Evolutionary conservation across 2,329 filamentous ascomycete species (phyloP).

Genomic region (Lecanicillium sp.): DNA sequence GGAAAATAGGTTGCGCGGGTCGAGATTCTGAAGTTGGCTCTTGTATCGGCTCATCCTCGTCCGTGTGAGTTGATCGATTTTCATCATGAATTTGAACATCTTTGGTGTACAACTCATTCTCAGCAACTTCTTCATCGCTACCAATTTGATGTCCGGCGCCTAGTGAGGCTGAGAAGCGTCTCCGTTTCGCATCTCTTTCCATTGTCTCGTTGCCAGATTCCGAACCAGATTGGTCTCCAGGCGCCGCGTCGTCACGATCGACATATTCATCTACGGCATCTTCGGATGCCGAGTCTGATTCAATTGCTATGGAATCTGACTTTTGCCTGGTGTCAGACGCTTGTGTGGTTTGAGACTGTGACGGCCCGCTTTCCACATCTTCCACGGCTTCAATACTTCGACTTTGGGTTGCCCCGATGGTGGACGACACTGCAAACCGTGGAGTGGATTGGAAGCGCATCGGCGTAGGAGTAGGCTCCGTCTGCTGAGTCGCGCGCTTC

Average conservation of each 20-base stretch:
- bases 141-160: not conserved
- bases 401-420: conserved; percentile 19
- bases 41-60: conserved; percentile 7
- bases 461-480: conserved; percentile 21
- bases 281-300: conserved; percentile 12
- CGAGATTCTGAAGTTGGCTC: conserved; percentile 1
- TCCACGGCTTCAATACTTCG: conserved; percentile 20
- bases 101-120: conserved; percentile 10
- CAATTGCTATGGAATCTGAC: conserved; percentile 20
- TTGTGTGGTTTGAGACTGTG: conserved; percentile 1
- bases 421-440: conserved; percentile 17
- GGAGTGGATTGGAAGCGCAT: conserved; percentile 30
- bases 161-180: conserved; percentile 7
- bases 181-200: conserved; percentile 18
- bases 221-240: too few species aligned
- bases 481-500: conserved; percentile 22
- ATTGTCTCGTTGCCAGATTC: conserved; percentile 1
- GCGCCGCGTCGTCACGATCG: conserved; percentile 6
- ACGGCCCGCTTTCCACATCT: conserved; percentile 18
- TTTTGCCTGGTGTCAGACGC: conserved; percentile 5
- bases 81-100: conserved; percentile 6
- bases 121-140: not conserved
- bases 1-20: conserved; percentile 29
- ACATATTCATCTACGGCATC: conserved; percentile 5
- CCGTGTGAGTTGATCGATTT: too few species aligned